Evolutionary conservation across 23 red algal genomes (phyloP).

Genomic region (Chondrus crispus): DNA sequence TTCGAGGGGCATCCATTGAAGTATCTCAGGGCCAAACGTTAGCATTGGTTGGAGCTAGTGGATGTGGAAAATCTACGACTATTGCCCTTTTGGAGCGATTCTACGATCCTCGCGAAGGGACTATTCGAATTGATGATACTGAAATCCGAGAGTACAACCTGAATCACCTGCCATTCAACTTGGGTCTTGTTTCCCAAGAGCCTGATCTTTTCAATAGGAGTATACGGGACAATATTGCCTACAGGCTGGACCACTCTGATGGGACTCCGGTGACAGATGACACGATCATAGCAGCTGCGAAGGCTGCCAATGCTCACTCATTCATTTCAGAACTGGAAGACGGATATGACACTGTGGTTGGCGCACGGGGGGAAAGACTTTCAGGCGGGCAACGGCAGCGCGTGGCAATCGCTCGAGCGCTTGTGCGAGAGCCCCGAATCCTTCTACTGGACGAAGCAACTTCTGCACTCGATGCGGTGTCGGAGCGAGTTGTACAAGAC

Average conservation of each 20-base stretch:
- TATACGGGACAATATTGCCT: slow-evolving; percentile 87
- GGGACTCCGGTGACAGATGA: slow-evolving; percentile 63
- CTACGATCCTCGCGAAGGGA: slow-evolving; percentile 76
- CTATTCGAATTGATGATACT: slow-evolving; percentile 59
- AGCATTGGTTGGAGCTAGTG: slow-evolving; percentile 89
- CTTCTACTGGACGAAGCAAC: slow-evolving; percentile 91
- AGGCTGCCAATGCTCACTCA: slow-evolving; percentile 76
- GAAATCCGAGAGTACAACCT: slow-evolving; percentile 62
- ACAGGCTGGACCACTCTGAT: slow-evolving; percentile 72
- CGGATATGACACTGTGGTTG: slow-evolving; percentile 91
- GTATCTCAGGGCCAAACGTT: slow-evolving; percentile 86
- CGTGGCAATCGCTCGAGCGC: slow-evolving; percentile 88
- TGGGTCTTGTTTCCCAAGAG: slow-evolving; percentile 91
- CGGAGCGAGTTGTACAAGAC: slow-evolving; percentile 86
- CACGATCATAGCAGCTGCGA: slow-evolving; percentile 55
- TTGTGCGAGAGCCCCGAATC: slow-evolving; percentile 81
- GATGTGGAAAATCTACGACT: slow-evolving; percentile 86
- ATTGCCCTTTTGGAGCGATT: slow-evolving; percentile 87
- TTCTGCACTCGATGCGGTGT: slow-evolving; percentile 80
- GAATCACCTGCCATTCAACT: slow-evolving; percentile 38
- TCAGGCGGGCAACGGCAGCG: slow-evolving; percentile 91
- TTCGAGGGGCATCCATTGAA: slow-evolving; percentile 68
- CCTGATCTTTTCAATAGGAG: slow-evolving; percentile 82
- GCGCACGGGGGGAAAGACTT: slow-evolving; percentile 67
- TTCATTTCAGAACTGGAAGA: slow-evolving; percentile 85